A percentile compares a stretch with the other conserved stretches of the same genome.
phyloP scores from a whole-genome alignment of 2,329 filamentous ascomycete genomes.

The Phyllosticta capitalensis region DNA sequence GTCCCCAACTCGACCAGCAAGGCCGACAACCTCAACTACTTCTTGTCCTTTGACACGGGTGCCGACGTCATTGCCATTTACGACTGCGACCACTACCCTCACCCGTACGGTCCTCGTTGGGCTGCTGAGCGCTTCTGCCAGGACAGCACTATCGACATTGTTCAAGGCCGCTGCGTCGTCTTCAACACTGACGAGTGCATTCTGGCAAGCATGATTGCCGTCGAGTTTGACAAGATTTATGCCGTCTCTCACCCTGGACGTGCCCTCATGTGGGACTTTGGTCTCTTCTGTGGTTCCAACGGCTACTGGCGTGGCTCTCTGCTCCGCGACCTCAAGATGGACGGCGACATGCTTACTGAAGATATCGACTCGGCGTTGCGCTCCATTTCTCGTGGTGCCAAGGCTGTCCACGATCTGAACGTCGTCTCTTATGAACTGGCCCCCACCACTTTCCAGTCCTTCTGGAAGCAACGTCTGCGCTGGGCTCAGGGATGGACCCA shows the following conservation, averaged over 20 bases:
- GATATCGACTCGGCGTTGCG: slow-evolving; percentile 42
- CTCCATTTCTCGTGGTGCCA: slow-evolving; percentile 34
- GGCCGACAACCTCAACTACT: slow-evolving; percentile 43
- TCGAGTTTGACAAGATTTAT: slow-evolving; percentile 45
- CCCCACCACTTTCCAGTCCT: slow-evolving; percentile 34
- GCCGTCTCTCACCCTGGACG: slow-evolving; percentile 42
- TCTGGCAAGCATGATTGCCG: slow-evolving; percentile 38
- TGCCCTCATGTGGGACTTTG: slow-evolving; percentile 38
- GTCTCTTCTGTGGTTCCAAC: slow-evolving; percentile 41
- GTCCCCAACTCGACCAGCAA: slow-evolving; percentile 41
- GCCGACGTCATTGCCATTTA: slow-evolving; percentile 40
- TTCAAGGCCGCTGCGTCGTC: slow-evolving; percentile 41
- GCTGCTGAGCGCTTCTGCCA: slow-evolving; percentile 38
- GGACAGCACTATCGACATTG: slow-evolving; percentile 36
- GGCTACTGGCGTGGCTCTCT: slow-evolving; percentile 40
- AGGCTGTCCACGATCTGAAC: slow-evolving; percentile 40
- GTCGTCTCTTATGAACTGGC: slow-evolving; percentile 41
- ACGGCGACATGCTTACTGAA: slow-evolving; percentile 41
- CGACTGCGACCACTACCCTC: slow-evolving; percentile 43
- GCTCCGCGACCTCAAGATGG: slow-evolving; percentile 39
- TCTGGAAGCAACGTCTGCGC: slow-evolving; percentile 42
- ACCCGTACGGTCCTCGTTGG: slow-evolving; percentile 40
- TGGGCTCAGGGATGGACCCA: slow-evolving; percentile 44
- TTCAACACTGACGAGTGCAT: slow-evolving; percentile 38
- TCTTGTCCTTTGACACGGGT: slow-evolving; percentile 35